Base-by-base conservation (phyloP, 2,329 filamentous ascomycete species). In the Epichloe brachyelytri region DNA sequence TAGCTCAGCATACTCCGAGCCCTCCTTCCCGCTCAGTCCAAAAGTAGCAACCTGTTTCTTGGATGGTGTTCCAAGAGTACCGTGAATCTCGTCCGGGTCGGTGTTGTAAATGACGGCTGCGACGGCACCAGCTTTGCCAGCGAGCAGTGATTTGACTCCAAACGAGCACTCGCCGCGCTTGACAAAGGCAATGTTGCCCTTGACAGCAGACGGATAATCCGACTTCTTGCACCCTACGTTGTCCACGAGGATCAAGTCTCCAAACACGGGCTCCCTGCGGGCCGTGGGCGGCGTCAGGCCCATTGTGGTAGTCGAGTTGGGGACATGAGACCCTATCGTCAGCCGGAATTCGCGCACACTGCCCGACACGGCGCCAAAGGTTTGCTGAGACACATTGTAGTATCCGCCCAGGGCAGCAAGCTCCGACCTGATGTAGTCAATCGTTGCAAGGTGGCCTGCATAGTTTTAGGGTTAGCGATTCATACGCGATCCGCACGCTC, bases 51-150 rank as follows among this genome's bases (percentile, higher is more conserved):
- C 71, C 58, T 88, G 78, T 48, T 80, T 59, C 11, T 73, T 69
- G 0, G 70, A 69, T 0, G 82, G 80, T 0, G 69, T 72, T 11
- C 83, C 85, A 3, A 93, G 72, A 1, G 86, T 90, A 40, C 86
- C 87, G 48, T 76, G 73, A 1, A 88, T 67, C 3, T 68, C 64
- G 2, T 79, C 85, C 1, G 75, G 67, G 46, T 80, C 79, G 57
- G 82, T 84, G 71, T 91, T 88, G 68, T 86, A 90, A 47, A 93
- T 73, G 14, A 93, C 68, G 1, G 82, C 84, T 2, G 82, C 86
- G 3, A 79, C 65, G 5, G 87, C 87, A 19, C 86, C 85, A 1
- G 84, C 84, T 46, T 71, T 73, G 41, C 82, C 83, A 5, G 87
- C 86, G 14, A 78, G 69, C 49, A 74, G 75, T 1, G 83, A 83